Evolutionary conservation across 768 basidiomycete genomes (phyloP), one percentile per base, ranked within the genome.

Genomic region (Vararia minispora): DNA sequence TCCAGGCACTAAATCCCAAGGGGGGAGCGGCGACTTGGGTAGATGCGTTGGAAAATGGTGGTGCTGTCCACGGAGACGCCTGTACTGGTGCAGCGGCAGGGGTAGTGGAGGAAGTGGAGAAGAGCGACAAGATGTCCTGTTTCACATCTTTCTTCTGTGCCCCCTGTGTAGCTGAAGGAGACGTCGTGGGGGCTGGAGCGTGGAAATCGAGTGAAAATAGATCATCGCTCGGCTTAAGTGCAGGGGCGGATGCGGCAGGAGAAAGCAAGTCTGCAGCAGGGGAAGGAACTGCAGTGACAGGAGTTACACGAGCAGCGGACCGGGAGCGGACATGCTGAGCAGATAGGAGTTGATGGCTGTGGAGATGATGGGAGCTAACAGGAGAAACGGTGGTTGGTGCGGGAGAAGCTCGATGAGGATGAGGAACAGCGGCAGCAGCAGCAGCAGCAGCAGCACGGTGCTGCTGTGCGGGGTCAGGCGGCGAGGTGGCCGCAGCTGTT

Each of bases 201-300:
- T 83, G 80, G 58, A 92, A 94, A 57, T 92, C 88, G 39, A 92
- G 76, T 20, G 79, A 74, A 55, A 92, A 91, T 6, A 94, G 62
- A 49, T 85, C 83, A 44, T 80, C 52, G 20, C 60, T 56, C 29
- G 42, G 45, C 14, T 54, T 40, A 37, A 47, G 38, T 12, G 45
- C 41, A 16, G 40, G 43, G 42, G 57, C 49, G 27, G 51, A 45
- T 35, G 57, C 51, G 17, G 62, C 52, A 5, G 58, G 49, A 16
- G 58, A 44, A 16, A 52, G 41, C 27, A 45, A 48, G 35, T 49
- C 23, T 28, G 43, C 17, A 24, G 29, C 14, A 7, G 38, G 16
- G 8, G 41, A 9, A 5, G 32, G 23, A n/a, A 14, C 28, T 6
- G n/a, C 28, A 23, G 24, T 29, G 21, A 35, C 25, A 14, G 41